phyloP scores from a whole-genome alignment of 78 protist species.

The Dictyostelium intermedium region DNA sequence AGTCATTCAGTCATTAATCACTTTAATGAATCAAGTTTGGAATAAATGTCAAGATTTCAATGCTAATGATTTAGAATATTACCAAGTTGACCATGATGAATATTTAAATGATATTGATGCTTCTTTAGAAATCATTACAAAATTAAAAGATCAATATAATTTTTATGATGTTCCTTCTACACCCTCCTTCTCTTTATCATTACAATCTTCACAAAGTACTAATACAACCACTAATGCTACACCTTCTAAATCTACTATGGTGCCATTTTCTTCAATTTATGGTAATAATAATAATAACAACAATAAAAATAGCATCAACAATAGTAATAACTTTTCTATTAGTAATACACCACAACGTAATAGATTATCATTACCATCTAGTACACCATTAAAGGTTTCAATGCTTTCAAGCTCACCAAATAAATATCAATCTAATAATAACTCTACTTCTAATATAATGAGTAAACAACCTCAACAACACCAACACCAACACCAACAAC shows the following conservation, averaged over 20 bases:
- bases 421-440: background rate
- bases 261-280: slow-evolving; percentile 12
- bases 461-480: background rate
- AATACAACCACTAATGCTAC: background rate
- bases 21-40: background rate
- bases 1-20: background rate
- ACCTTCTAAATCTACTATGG: background rate
- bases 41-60: slow-evolving; percentile 58
- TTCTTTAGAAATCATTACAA: background rate
- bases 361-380: background rate
- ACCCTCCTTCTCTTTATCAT: background rate
- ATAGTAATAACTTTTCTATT: background rate
- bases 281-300: background rate
- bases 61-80: slow-evolving; percentile 12
- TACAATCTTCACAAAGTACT: too few species aligned
- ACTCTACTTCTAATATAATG: background rate
- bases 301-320: background rate
- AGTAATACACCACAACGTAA: background rate
- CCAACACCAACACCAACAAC: background rate
- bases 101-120: slow-evolving; percentile 3
- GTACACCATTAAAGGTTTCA: slow-evolving; percentile 8
- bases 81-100: background rate
- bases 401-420: background rate
- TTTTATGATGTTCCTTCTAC: background rate
- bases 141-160: background rate